Conservation (phyloP, 257 asterid species). For the Ilex asprella region DNA sequence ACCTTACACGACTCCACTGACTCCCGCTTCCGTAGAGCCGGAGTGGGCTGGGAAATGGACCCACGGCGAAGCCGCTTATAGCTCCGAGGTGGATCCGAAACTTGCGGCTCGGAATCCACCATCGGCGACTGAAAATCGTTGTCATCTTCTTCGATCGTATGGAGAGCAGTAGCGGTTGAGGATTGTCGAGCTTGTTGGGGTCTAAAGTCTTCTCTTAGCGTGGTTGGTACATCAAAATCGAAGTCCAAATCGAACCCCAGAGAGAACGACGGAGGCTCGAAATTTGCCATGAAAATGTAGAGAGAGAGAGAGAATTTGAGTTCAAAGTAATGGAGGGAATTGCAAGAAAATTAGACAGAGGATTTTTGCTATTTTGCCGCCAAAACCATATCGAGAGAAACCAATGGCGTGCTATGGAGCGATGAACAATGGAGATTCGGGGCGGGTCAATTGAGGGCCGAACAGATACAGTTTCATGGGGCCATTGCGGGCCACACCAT, state of each 20-base stretch:
- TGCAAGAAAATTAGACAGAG: too few relatives aligned
- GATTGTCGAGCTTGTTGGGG: constrained; percentile 12
- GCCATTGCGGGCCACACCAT: too few relatives aligned
- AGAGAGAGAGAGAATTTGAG: too few relatives aligned
- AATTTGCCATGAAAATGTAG: constrained; percentile 36
- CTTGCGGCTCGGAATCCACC: constrained; percentile 19
- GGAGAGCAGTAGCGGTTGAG: constrained; percentile 17
- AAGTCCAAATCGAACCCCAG: constrained; percentile 70
- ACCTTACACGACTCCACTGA: constrained; percentile 18
- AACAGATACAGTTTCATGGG: too few relatives aligned
- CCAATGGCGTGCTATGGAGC: too few relatives aligned
- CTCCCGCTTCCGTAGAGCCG: constrained; percentile 14
- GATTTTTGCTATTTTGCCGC: too few relatives aligned
- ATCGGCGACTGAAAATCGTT: constrained; percentile 38
- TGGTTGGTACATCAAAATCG: constrained; percentile 36
- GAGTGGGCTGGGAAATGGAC: constrained; percentile 14
- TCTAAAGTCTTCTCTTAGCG: constrained; percentile 15
- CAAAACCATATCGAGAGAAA: too few relatives aligned
- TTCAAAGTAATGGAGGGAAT: too few relatives aligned
- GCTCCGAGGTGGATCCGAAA: constrained; percentile 29
- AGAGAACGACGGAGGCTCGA: constrained; percentile 74
- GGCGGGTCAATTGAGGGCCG: too few relatives aligned
- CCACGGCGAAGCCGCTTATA: constrained; percentile 73
- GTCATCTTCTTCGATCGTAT: constrained; percentile 28
- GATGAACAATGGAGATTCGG: too few relatives aligned